Evolutionary conservation across 2,329 filamentous ascomycete species (phyloP).

Genomic region (Sarocladium brachiariae): DNA sequence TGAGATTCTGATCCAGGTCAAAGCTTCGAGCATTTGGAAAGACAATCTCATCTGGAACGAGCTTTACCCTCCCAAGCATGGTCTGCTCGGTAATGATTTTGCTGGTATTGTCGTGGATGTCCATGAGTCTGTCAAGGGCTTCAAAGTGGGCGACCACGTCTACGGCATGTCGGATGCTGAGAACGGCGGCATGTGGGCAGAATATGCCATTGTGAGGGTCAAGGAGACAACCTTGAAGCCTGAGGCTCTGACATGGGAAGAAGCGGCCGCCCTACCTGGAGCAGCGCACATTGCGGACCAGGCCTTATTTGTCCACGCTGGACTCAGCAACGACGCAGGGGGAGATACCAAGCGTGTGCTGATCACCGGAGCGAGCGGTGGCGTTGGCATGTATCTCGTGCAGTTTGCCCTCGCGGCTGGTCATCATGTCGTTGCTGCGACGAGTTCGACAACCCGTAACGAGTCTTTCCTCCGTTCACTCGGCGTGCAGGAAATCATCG

Average conservation of each 20-base stretch:
- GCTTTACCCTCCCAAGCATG: constrained; percentile 11
- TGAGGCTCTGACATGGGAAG: constrained; percentile 18
- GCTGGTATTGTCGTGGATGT: constrained; percentile 12
- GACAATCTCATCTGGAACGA: constrained; percentile 16
- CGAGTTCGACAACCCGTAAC: constrained; percentile 17
- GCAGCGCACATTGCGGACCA: constrained; percentile 30
- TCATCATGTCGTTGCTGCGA: constrained; percentile 23
- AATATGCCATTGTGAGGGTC: constrained; percentile 17
- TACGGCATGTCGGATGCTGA: constrained; percentile 20
- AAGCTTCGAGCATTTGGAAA: constrained; percentile 14
- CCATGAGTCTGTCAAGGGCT: constrained; percentile 14
- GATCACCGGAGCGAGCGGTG: constrained; percentile 28
- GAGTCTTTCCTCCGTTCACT: constrained; percentile 13
- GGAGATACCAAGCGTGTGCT: constrained; percentile 18
- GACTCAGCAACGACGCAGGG: constrained; percentile 6
- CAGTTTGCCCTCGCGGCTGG: constrained; percentile 26
- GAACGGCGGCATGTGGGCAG: constrained; percentile 17
- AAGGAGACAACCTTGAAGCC: constrained; percentile 25
- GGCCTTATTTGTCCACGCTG: constrained; percentile 21
- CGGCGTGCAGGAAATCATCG: constrained; percentile 21
- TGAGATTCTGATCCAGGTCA: constrained; percentile 14
- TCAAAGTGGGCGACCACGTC: constrained; percentile 22
- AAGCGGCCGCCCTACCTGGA: constrained; percentile 27
- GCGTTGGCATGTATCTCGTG: constrained; percentile 27
- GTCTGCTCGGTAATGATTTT: constrained; percentile 13